phyloP scores from a whole-genome alignment of 2,329 filamentous ascomycete species.

The Erysiphe pisi region DNA sequence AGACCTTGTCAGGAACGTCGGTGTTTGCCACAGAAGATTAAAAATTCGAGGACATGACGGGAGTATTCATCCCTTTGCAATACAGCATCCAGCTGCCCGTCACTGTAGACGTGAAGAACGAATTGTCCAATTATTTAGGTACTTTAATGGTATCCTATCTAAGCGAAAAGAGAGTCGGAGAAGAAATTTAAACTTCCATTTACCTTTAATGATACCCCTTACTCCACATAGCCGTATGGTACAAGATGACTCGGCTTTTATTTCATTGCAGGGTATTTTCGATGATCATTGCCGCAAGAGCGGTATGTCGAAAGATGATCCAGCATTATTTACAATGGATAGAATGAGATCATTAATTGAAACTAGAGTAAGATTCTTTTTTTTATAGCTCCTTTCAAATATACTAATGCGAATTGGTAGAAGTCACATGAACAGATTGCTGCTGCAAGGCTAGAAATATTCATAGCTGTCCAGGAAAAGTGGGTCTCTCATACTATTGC shows the following conservation, averaged over 20 bases:
- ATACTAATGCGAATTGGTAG: constrained; percentile 38
- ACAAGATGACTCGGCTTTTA: constrained; percentile 88
- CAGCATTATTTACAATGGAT: constrained; percentile 88
- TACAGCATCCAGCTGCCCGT: constrained; percentile 87
- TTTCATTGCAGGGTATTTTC: constrained; percentile 87
- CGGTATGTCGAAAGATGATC: constrained; percentile 86
- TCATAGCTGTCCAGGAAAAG: constrained; percentile 85
- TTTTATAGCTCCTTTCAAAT: neutral
- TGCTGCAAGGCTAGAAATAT: constrained; percentile 75
- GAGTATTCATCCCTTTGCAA: constrained; percentile 89
- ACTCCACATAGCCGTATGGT: constrained; percentile 92
- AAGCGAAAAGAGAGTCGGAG: constrained; percentile 93
- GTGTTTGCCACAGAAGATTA: constrained; percentile 80
- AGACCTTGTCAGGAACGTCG: constrained; percentile 80
- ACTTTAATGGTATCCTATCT: constrained; percentile 83
- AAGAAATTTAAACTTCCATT: constrained; percentile 87
- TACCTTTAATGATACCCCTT: constrained; percentile 90
- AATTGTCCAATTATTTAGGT: constrained; percentile 90
- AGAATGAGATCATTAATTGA: constrained; percentile 71
- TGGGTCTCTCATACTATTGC: constrained; percentile 76
- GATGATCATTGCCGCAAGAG: constrained; percentile 90
- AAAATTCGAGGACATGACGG: constrained; percentile 97
- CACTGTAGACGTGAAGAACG: constrained; percentile 91
- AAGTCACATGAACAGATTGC: constrained; percentile 58
- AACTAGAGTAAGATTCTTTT: constrained; percentile 37